These are phyloP conservation scores for Populus hybrid DNA, from an alignment of 441 rosid species.

Conservation along the genomic window DNA sequence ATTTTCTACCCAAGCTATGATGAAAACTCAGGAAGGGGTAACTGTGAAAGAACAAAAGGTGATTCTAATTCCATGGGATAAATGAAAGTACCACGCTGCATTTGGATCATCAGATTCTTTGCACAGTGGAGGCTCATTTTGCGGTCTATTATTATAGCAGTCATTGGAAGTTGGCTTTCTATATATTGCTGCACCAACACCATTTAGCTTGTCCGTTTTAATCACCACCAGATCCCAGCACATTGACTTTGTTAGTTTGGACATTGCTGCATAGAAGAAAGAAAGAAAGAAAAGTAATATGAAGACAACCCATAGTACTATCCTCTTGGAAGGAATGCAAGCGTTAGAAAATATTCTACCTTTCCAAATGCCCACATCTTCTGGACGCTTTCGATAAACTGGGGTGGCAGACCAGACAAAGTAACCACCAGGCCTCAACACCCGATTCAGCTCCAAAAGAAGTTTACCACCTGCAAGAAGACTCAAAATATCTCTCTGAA, in stretches of 20 bases:
- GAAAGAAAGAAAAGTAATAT: conserved; percentile 13
- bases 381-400: conserved; percentile 69
- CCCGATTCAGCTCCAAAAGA: conserved; percentile 30
- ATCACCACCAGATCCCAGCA: conserved; percentile 87
- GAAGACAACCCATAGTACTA: conserved; percentile 48
- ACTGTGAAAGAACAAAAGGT: neutral
- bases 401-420: conserved; percentile 99
- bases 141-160: conserved; percentile 68
- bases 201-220: conserved; percentile 55
- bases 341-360: conserved; percentile 38
- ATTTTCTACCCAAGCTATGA: neutral
- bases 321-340: conserved; percentile 12
- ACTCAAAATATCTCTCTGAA: neutral
- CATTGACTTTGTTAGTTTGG: conserved; percentile 55
- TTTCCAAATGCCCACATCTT: conserved; percentile 83
- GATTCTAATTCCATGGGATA: neutral
- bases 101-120: conserved; percentile 72
- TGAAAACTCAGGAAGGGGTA: neutral
- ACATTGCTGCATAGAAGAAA: conserved; percentile 59
- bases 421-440: conserved; percentile 88
- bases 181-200: conserved; percentile 73
- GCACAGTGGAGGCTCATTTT: conserved; percentile 73
- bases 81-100: conserved; percentile 64
- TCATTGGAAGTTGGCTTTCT: conserved; percentile 75
- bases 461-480: conserved; percentile 70